Evolutionary conservation across 2,329 filamentous ascomycete genomes (phyloP).

Genomic region (Fonsecaea multimorphosa): DNA sequence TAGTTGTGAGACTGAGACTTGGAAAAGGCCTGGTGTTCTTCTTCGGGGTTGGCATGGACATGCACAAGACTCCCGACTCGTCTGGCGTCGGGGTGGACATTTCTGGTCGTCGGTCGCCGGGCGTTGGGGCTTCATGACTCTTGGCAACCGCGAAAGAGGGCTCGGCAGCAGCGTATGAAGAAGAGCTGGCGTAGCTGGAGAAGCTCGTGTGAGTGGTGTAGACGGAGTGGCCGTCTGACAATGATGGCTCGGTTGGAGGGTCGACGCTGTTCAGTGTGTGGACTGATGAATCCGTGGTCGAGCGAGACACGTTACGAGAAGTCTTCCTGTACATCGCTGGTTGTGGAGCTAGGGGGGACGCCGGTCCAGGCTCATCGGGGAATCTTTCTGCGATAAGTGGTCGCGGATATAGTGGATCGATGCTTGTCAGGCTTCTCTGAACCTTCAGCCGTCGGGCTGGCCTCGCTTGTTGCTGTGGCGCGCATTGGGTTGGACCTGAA

Average conservation of each 20-base stretch:
- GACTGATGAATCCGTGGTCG: slow-evolving; percentile 55
- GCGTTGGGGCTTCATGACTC: slow-evolving; percentile 7
- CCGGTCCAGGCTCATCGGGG: neutral
- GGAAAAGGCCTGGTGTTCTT: neutral
- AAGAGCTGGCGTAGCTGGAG: slow-evolving; percentile 21
- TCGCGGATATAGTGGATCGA: slow-evolving; percentile 18
- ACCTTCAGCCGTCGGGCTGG: neutral
- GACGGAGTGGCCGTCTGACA: slow-evolving; percentile 30
- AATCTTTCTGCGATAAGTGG: neutral
- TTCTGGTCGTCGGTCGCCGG: slow-evolving; percentile 5
- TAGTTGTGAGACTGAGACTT: slow-evolving; percentile 3
- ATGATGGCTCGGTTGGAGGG: slow-evolving; percentile 23
- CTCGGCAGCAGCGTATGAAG: slow-evolving; percentile 17
- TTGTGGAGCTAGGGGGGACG: slow-evolving; percentile 22
- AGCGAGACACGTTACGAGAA: slow-evolving; percentile 32
- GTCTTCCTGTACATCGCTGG: slow-evolving; percentile 20
- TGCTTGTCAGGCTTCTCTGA: slow-evolving; percentile 29
- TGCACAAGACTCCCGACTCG: slow-evolving; percentile 26
- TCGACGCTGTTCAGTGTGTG: slow-evolving; percentile 36
- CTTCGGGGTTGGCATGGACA: slow-evolving; percentile 25
- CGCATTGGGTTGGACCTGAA: slow-evolving; percentile 16
- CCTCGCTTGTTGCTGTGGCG: slow-evolving; percentile 11
- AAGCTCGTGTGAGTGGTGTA: slow-evolving; percentile 34
- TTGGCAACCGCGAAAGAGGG: slow-evolving; percentile 25
- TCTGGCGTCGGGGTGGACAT: slow-evolving; percentile 27